Base-by-base conservation (phyloP, 129 eudicot species). In the Kitagawia praeruptora region DNA sequence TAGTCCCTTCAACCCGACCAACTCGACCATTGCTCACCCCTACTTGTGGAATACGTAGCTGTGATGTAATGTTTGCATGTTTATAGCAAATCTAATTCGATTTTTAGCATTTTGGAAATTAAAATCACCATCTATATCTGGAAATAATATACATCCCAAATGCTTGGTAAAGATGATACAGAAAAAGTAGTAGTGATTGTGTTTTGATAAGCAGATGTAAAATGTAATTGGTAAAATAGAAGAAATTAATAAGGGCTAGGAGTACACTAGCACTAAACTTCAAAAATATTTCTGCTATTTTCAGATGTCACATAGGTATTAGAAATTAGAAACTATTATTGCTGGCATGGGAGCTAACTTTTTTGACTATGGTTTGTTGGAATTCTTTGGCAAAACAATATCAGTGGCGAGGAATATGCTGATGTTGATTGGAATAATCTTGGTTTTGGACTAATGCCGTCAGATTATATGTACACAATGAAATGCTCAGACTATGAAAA, bases 381-480 rank as follows among this genome's bases (percentile, higher is more conserved):
- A 2, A 12, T 70, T 15, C 1, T 14, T n/a, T 31, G 49, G 23
- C 18, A 10, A n/a, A 41, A 6, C 7, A 5, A 27, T n/a, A 28
- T 64, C 63, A 84, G 88, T 18, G 79, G 84, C 3, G 89, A 87
- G 3, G 95, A 86, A 45, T 80, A 83, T 27, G 86, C 82, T 4
- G 88, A 86, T 74, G 70, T 95, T 61, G 97, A 92, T 69, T 95
- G 99, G 99, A 76, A 90, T 49, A 86, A 87, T 71, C 87, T 95
- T n/a, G 97, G 99, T 16, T 95, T 95, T 27, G 87, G 91, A 37
- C 86, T 95, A 0, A 75, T 80, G 75, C 87, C 78, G 41, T 90
- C 97, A 2, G 99, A 95, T 80, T 87, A 82, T 77, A 95, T 95
- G 99, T 95, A 95, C 78, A 75, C 56, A 71, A 89, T 89, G 80